Base-by-base conservation (phyloP, 768 basidiomycete species). In the Auricularia heimuer region DNA sequence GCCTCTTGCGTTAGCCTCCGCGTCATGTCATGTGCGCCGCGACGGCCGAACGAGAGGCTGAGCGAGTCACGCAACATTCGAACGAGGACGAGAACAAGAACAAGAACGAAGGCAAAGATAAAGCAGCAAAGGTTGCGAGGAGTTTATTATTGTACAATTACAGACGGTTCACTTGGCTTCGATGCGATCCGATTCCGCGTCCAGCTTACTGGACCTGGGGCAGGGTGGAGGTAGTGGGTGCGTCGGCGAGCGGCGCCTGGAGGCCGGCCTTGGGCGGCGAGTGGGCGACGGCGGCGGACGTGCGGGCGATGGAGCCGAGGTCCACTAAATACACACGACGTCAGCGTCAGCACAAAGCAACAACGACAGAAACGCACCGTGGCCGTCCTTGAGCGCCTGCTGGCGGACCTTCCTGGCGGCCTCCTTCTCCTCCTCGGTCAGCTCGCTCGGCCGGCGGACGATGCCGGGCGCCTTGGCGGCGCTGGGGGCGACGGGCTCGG, bases 291-390 rank as follows among this genome's bases (percentile, higher is more conserved):
- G 75, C 92, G 66, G 81, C 82, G 8, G 91, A 93, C 64, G 90
- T 90, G 69, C 90, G 85, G 14, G 93, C 93, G 70, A 95, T 94
- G 64, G 87, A 80, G 39, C 83, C 80, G 65, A 95, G 82, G 75
- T 94, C 89, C 54, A 84, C 76, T 66, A 61, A 44, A 29, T 21
- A 12, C 8, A 7, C 39, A 42, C 29, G 33, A 64, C 65, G 39
- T 45, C 2, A 39, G 58, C 35, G 42, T 67, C 29, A 61, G 60
- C 7, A 60, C 54, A 42, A 58, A 8, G 47, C 12, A 29, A 42
- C 39, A 4, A 29, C 29, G 33, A 45, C 2, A 6, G 11, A 71
- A 78, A 64, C 66, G 85, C 86, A 81, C 66, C 80, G 7, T 42
- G 39, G 39, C 39, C 80, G 62, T 77, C 76, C 78, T 89, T 89